phyloP scores from a whole-genome alignment of 2,329 filamentous ascomycete species.

The Westerdykella ornata region DNA sequence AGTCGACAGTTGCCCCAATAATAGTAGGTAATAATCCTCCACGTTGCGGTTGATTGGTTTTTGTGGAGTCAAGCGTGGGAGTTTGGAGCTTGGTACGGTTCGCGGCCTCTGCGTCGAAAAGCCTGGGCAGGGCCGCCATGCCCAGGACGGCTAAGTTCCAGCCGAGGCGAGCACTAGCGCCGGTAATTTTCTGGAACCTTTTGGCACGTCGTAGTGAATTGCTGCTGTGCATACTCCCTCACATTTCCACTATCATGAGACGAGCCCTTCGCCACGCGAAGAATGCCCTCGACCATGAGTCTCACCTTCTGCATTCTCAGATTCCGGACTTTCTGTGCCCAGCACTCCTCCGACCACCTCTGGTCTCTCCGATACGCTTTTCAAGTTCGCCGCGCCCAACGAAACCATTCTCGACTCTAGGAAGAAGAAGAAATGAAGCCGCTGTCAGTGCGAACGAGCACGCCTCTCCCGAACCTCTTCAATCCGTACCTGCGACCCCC shows the following conservation, averaged over 20 bases:
- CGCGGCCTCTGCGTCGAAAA: not conserved
- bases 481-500: not conserved
- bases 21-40: too few species aligned
- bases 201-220: not conserved
- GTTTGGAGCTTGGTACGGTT: not conserved
- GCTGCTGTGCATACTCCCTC: not conserved
- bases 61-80: conserved; percentile 6
- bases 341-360: conserved; percentile 20
- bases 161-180: conserved; percentile 2
- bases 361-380: conserved; percentile 8
- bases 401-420: conserved; percentile 21
- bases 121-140: not conserved
- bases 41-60: conserved; percentile 1
- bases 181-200: not conserved
- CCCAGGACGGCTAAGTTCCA: not conserved
- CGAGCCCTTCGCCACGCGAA: conserved; percentile 24
- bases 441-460: conserved; percentile 4
- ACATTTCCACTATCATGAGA: conserved; percentile 22
- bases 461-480: not conserved
- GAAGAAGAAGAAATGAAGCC: conserved; percentile 11
- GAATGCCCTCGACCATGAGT: conserved; percentile 22
- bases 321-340: conserved; percentile 34
- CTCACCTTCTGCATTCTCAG: conserved; percentile 12
- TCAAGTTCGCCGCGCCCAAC: conserved; percentile 3
- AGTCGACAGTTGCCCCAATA: conserved; percentile 4